These are phyloP conservation scores for Penicillium lividum DNA, from an alignment of 495 filamentous ascomycete species.

Conservation along the genomic window DNA sequence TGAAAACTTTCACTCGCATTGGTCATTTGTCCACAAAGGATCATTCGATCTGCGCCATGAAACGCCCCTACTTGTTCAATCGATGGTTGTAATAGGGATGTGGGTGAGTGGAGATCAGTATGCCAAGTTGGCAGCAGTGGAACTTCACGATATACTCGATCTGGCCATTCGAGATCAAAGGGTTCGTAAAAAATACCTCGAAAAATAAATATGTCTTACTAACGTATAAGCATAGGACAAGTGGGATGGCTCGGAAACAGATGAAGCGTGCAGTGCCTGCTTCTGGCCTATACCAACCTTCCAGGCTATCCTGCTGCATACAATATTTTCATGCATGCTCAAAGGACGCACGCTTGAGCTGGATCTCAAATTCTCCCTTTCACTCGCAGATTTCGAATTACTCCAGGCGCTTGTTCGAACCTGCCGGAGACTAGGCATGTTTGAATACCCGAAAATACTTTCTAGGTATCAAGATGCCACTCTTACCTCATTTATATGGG, in stretches of 20 bases:
- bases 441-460: constrained; percentile 34
- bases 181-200: constrained; percentile 3
- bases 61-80: constrained; percentile 27
- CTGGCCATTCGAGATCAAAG: constrained; percentile 28
- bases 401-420: constrained; percentile 27
- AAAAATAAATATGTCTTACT: background rate
- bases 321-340: constrained; percentile 25
- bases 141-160: constrained; percentile 26
- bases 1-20: constrained; percentile 29
- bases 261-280: constrained; percentile 13
- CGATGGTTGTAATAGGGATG: constrained; percentile 32
- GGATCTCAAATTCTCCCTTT: constrained; percentile 22
- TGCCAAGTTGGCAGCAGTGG: constrained; percentile 21
- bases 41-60: constrained; percentile 24
- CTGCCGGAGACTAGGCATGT: constrained; percentile 32
- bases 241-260: constrained; percentile 29
- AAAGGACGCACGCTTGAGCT: constrained; percentile 10
- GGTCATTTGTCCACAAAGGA: constrained; percentile 34
- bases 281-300: constrained; percentile 36
- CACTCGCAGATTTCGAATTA: constrained; percentile 12
- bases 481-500: constrained; percentile 21
- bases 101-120: constrained; percentile 23
- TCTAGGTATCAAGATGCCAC: constrained; percentile 14
- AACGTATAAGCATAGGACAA: constrained; percentile 20
- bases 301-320: constrained; percentile 35